A percentile compares a stretch with the other conserved stretches of the same genome.
Evolutionary conservation across 306 rosid genomes (phyloP).

Genomic region (Rubus parviflorus): DNA sequence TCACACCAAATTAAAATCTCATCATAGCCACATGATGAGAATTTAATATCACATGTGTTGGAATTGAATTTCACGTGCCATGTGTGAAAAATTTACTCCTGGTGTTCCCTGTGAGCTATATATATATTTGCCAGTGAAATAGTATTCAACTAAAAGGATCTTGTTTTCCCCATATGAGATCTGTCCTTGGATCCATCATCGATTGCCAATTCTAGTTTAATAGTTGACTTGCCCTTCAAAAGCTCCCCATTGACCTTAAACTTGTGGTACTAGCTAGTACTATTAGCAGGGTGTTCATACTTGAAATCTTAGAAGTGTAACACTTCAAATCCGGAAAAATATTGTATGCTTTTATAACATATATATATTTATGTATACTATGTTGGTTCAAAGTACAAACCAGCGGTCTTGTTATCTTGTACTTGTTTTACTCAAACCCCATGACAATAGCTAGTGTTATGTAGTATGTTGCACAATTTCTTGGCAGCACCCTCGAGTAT

Average conservation of each 20-base stretch:
- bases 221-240: conserved; percentile 33
- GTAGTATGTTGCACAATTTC: too few species aligned
- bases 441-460: too few species aligned
- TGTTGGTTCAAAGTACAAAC: too few species aligned
- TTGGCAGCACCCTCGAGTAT: too few species aligned
- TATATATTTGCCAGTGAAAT: background rate
- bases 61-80: conserved; percentile 17
- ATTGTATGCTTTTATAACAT: too few species aligned
- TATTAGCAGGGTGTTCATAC: background rate
- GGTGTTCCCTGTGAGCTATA: conserved; percentile 5
- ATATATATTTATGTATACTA: too few species aligned
- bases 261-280: background rate
- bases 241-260: conserved; percentile 25
- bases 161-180: conserved; percentile 29
- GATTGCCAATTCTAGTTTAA: background rate
- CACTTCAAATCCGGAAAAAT: too few species aligned
- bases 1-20: background rate
- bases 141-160: background rate
- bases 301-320: background rate
- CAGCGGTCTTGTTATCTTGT: too few species aligned
- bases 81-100: background rate
- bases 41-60: conserved; percentile 18
- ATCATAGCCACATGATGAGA: conserved; percentile 23
- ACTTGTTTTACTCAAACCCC: too few species aligned
- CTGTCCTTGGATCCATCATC: conserved; percentile 35